Evolutionary conservation across 257 asterid genomes (phyloP).

Genomic region (Pogostemon cablin): DNA sequence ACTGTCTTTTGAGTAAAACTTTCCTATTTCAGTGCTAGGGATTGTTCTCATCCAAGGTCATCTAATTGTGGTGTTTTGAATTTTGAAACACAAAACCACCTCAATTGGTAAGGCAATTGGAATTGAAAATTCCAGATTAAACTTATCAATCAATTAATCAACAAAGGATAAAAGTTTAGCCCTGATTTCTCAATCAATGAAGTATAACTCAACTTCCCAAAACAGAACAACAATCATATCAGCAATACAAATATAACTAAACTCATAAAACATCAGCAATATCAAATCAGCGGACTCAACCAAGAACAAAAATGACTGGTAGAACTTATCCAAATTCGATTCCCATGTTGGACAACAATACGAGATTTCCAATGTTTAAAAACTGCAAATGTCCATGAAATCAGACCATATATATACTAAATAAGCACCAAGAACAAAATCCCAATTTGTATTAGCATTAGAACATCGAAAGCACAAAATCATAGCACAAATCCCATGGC

Average conservation of each 20-base stretch:
- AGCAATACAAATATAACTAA: neutral
- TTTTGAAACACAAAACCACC: neutral
- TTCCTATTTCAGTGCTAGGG: neutral
- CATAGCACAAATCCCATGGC: neutral
- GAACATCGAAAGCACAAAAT: slow-evolving; percentile 5
- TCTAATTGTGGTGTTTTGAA: neutral
- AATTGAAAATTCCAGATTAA: no score
- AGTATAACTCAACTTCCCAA: neutral
- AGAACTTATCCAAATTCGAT: neutral
- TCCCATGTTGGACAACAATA: neutral
- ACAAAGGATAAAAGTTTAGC: neutral
- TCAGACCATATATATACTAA: neutral
- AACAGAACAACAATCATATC: neutral
- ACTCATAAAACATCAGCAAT: neutral
- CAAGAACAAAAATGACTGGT: neutral
- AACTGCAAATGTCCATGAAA: neutral
- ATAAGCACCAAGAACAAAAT: neutral
- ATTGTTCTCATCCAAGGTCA: neutral
- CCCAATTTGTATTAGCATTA: neutral
- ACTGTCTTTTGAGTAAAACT: neutral
- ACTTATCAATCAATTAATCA: neutral
- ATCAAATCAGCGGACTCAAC: neutral
- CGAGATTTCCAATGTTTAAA: neutral
- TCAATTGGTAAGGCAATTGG: neutral
- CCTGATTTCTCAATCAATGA: neutral